phyloP scores from a whole-genome alignment of 1,284 basidiomycete species.

The Tausonia pullulans region DNA sequence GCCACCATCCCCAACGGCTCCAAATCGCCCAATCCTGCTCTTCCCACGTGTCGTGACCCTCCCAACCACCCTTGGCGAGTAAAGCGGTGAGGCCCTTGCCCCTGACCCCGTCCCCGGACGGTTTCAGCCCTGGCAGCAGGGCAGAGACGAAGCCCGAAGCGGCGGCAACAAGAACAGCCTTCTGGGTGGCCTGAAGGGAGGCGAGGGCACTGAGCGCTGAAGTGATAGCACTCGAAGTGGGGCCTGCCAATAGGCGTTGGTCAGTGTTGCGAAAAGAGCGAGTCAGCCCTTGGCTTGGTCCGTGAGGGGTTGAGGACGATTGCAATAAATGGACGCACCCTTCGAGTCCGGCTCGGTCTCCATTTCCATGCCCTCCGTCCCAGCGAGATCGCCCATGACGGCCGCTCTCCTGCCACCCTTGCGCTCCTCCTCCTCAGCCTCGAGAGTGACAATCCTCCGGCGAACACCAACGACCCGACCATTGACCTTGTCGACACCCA shows the following conservation, averaged over 20 bases:
- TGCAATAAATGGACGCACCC: background rate
- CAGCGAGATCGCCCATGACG: slow-evolving; percentile 24
- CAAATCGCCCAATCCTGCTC: slow-evolving; percentile 62
- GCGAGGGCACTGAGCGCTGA: slow-evolving; percentile 60
- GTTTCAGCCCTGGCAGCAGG: slow-evolving; percentile 41
- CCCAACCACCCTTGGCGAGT: slow-evolving; percentile 42
- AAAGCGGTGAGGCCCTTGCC: slow-evolving; percentile 21
- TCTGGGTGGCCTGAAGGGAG: slow-evolving; percentile 60
- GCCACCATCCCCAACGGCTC: slow-evolving; percentile 78
- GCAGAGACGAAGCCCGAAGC: slow-evolving; percentile 58
- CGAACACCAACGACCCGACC: slow-evolving; percentile 67
- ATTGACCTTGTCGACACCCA: slow-evolving; percentile 71
- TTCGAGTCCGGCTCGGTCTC: slow-evolving; percentile 48
- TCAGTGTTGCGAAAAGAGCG: background rate
- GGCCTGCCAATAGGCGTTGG: slow-evolving; percentile 30
- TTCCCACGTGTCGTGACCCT: slow-evolving; percentile 54
- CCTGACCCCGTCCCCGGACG: slow-evolving; percentile 46
- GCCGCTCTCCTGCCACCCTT: slow-evolving; percentile 56
- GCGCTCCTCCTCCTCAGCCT: slow-evolving; percentile 76
- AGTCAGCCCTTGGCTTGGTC: background rate
- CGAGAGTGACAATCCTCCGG: slow-evolving; percentile 55
- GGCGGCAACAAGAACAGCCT: slow-evolving; percentile 51
- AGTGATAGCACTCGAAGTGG: slow-evolving; percentile 49
- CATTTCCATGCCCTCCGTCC: slow-evolving; percentile 49
- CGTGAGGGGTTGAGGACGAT: slow-evolving; percentile 40